Evolutionary conservation across 2,329 filamentous ascomycete genomes (phyloP), one percentile per base, ranked within the genome.

Genomic region (Paraphaeosphaeria sporulosa): DNA sequence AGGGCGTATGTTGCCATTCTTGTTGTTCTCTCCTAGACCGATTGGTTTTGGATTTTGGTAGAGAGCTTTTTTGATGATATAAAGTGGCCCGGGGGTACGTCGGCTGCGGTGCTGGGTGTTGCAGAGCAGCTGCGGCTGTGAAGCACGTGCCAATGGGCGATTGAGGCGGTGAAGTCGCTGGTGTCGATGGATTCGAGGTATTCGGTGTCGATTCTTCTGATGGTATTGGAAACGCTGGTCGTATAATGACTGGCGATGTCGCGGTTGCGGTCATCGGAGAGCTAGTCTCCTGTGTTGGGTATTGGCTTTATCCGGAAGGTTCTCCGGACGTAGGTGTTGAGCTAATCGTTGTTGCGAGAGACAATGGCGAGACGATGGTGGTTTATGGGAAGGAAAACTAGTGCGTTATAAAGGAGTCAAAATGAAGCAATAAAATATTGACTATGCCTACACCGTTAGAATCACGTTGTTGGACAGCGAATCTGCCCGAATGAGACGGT

Each of bases 1-100:
- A 42, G 47, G 47, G 57, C 57, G 46, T 55, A 55, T 23, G 57
- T 59, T 44, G 57, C 51, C 57, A 59, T 59, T 46, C 4, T 36
- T 32, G 32, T 23, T 58, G 48, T 27, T 46, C 15, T 19, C 4
- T 25, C 6, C 52, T 46, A 30, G 47, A 27, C 36, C 19, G 38
- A 46, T 55, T 43, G 17, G 42, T 46, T 42, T 55, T 55, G 27
- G 52, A 55, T 38, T 47, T 55, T 10, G 52, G 51, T 2, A 54
- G 23, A 34, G 7, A 21, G 25, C 12, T 34, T 7, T 13, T 23
- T 7, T 21, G 38, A 17, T 25, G 13, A 40, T 38, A 43, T 36
- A 42, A 34, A 19, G 23, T 36, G 52, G 52, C n/a, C 30, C 42
- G 17, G 30, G 17, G 17, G 42, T 44, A 25, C 1, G 42, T 38